Conservation (phyloP, 1,284 basidiomycete species). For the Fomitiporia mediterranea region DNA sequence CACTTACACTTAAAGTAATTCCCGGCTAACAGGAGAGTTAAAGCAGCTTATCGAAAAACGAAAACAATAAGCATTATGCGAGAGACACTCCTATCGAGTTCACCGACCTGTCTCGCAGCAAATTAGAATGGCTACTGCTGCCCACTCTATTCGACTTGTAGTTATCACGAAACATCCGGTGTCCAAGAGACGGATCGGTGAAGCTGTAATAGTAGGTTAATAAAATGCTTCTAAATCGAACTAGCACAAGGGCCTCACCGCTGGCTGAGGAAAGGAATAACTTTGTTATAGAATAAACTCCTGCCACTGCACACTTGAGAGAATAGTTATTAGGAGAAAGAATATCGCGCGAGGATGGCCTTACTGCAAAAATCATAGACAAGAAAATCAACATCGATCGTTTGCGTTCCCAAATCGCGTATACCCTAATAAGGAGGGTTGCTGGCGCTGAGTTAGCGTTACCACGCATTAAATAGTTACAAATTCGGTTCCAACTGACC, state of each 20-base stretch:
- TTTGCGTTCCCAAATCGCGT: conserved; percentile 8
- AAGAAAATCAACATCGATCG: background rate
- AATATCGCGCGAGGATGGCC: background rate
- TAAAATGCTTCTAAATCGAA: no score
- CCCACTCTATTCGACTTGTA: conserved; percentile 3
- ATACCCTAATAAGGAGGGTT: conserved; percentile 11
- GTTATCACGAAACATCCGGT: conserved; percentile 5
- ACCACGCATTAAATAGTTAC: background rate
- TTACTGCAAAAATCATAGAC: background rate
- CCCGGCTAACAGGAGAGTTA: background rate
- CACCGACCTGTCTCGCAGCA: conserved; percentile 7
- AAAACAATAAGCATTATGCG: background rate
- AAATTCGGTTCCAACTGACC: conserved; percentile 1
- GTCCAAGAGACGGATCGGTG: conserved; percentile 3
- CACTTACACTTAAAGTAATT: background rate
- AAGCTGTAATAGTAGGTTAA: no score
- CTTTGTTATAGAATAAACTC: conserved; percentile 1
- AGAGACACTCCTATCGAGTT: no score
- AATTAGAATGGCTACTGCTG: conserved; percentile 4
- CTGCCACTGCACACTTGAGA: background rate
- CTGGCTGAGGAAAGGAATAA: conserved; percentile 1
- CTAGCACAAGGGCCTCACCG: no score
- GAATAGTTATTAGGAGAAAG: background rate
- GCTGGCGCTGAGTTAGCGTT: background rate
- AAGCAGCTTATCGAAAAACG: background rate